Conservation (phyloP, 179 eudicot species). For the Beta macrorhiza region DNA sequence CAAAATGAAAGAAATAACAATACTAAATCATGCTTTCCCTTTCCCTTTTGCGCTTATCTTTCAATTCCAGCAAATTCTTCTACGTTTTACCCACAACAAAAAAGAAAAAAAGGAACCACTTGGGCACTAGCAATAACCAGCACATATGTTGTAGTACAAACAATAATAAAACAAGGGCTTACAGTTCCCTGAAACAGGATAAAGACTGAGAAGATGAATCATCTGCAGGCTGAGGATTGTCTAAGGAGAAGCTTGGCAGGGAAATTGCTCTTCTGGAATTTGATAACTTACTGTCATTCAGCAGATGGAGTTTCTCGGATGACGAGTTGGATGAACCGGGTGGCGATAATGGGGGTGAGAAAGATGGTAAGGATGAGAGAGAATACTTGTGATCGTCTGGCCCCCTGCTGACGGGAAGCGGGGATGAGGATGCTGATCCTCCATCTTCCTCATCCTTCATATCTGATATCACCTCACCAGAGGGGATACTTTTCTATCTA, state of each 20-base stretch:
- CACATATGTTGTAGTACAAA: no score
- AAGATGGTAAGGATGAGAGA: conserved; percentile 20
- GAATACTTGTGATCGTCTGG: conserved; percentile 29
- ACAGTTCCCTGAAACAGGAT: conserved; percentile 31
- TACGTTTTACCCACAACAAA: no score
- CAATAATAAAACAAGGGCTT: conserved; percentile 11
- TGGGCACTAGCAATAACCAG: no score
- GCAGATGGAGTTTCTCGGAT: conserved; percentile 13
- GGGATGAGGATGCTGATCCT: conserved; percentile 15
- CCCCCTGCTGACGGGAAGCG: conserved; percentile 38
- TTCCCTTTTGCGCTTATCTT: neutral
- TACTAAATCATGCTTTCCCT: no score
- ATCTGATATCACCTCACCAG: conserved; percentile 24
- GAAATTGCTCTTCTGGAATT: neutral
- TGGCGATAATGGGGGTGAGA: conserved; percentile 24
- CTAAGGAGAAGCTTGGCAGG: conserved; percentile 26
- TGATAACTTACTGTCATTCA: conserved; percentile 1
- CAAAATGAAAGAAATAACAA: neutral
- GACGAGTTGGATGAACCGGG: conserved; percentile 17
- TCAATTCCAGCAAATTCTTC: no score
- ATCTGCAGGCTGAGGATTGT: conserved; percentile 2
- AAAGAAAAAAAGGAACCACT: no score
- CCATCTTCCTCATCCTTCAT: conserved; percentile 28
- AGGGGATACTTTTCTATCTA: neutral
- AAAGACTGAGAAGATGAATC: conserved; percentile 5